Conservation (phyloP, 257 asterid genomes). For the Solanum paucissectum region DNA sequence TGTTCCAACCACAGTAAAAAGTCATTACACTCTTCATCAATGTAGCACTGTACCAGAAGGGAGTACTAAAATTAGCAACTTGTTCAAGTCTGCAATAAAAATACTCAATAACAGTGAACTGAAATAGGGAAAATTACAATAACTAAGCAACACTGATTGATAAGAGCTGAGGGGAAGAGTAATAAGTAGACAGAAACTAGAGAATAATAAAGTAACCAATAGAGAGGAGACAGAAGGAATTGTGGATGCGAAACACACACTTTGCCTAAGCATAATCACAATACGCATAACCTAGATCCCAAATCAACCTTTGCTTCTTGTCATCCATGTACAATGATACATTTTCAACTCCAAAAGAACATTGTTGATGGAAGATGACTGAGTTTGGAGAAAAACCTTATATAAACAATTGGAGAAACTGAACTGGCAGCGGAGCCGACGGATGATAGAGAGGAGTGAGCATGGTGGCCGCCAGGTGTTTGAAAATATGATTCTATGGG, state of each 20-base stretch:
- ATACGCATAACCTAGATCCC: not conserved
- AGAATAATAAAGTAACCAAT: not conserved
- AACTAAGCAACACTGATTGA: not conserved
- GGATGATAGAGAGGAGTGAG: not conserved
- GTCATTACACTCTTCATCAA: slow-evolving; percentile 32
- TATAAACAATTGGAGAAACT: slow-evolving; percentile 1
- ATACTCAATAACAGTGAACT: not conserved
- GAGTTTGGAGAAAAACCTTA: slow-evolving; percentile 5
- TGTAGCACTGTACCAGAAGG: slow-evolving; percentile 3
- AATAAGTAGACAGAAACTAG: not conserved
- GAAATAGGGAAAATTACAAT: not conserved
- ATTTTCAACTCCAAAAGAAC: not conserved
- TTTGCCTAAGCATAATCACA: not conserved
- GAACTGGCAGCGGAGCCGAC: not conserved
- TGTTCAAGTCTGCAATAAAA: not conserved
- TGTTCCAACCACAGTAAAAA: slow-evolving; percentile 68
- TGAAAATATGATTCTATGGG: not conserved
- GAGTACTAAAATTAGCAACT: not conserved
- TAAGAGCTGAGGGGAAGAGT: not conserved
- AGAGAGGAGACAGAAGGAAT: not conserved
- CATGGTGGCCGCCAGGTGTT: slow-evolving; percentile 5
- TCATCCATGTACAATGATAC: not conserved
- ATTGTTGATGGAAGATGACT: not conserved
- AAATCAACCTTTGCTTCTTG: not conserved
- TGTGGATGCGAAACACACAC: not conserved